Evolutionary conservation across 768 basidiomycete genomes (phyloP).

Genomic region (Trametes elegans): DNA sequence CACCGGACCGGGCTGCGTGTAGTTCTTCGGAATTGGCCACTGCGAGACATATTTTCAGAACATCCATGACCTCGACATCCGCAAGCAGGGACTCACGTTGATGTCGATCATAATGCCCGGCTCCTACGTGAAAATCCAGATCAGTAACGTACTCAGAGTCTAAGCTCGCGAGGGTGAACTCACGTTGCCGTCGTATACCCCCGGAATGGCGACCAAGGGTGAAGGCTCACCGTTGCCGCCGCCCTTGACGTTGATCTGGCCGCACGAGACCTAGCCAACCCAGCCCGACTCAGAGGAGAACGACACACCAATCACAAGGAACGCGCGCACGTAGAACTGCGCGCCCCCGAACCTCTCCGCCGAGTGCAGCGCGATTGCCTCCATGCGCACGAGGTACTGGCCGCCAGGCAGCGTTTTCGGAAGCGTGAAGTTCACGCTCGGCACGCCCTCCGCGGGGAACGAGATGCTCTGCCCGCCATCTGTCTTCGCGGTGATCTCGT

Average conservation of each 20-base stretch:
- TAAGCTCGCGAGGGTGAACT: not conserved
- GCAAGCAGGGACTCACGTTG: constrained; percentile 1
- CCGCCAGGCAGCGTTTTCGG: constrained; percentile 32
- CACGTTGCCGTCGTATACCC: constrained; percentile 32
- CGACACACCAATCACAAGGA: no score
- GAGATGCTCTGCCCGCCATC: constrained; percentile 20
- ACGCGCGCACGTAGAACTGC: constrained; percentile 33
- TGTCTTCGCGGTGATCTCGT: constrained; percentile 32
- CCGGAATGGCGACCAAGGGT: constrained; percentile 34
- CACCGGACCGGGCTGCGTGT: constrained; percentile 8
- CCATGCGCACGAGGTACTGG: constrained; percentile 34
- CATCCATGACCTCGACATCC: not conserved
- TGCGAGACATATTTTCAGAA: not conserved
- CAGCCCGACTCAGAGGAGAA: no score
- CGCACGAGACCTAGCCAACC: constrained; percentile 29
- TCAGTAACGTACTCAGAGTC: not conserved
- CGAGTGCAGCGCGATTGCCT: constrained; percentile 31
- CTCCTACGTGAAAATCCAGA: not conserved
- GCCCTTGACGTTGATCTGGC: constrained; percentile 33
- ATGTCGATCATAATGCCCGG: constrained; percentile 17
- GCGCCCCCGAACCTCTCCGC: constrained; percentile 29
- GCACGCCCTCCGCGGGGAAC: constrained; percentile 13
- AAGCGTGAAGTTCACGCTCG: constrained; percentile 31
- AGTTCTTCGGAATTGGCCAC: constrained; percentile 15
- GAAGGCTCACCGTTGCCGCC: constrained; percentile 34